Evolutionary conservation across 345 rosid species (phyloP).

Genomic region (Corymbia maculata): DNA sequence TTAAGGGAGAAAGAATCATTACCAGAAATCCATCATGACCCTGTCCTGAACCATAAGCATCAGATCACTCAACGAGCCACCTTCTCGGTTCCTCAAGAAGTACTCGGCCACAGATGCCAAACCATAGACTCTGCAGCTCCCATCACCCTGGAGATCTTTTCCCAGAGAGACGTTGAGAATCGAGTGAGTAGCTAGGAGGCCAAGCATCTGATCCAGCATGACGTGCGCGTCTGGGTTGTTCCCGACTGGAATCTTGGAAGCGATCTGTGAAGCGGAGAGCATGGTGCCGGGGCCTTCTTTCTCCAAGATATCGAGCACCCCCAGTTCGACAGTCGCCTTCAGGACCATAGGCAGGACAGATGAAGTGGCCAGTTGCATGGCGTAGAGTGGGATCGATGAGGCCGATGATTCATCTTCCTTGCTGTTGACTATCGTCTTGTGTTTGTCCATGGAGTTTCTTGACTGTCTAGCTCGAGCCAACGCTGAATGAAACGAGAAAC

Average conservation of each 20-base stretch:
- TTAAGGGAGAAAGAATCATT: neutral
- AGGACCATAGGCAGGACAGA: conserved; percentile 31
- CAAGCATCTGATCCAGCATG: conserved; percentile 26
- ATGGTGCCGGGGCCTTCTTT: conserved; percentile 18
- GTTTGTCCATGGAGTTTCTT: neutral
- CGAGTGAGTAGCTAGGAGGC: conserved; percentile 27
- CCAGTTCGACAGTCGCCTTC: conserved; percentile 22
- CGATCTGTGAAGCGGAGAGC: conserved; percentile 24
- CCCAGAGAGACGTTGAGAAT: conserved; percentile 9
- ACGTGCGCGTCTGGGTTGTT: conserved; percentile 3
- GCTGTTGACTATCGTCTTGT: neutral
- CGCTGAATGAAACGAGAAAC: neutral
- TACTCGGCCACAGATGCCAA: conserved; percentile 23
- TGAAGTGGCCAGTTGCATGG: conserved; percentile 26
- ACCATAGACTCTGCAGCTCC: conserved; percentile 6
- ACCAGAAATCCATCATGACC: conserved; percentile 8
- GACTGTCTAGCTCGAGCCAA: neutral
- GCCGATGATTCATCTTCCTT: neutral
- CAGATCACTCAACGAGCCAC: conserved; percentile 12
- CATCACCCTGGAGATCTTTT: neutral
- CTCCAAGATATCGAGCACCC: conserved; percentile 20
- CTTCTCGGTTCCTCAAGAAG: conserved; percentile 13
- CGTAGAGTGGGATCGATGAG: neutral
- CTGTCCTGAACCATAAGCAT: conserved; percentile 14
- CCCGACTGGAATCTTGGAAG: conserved; percentile 2